Evolutionary conservation across 1,284 basidiomycete species (phyloP).

Genomic region (Pascua guehoae): DNA sequence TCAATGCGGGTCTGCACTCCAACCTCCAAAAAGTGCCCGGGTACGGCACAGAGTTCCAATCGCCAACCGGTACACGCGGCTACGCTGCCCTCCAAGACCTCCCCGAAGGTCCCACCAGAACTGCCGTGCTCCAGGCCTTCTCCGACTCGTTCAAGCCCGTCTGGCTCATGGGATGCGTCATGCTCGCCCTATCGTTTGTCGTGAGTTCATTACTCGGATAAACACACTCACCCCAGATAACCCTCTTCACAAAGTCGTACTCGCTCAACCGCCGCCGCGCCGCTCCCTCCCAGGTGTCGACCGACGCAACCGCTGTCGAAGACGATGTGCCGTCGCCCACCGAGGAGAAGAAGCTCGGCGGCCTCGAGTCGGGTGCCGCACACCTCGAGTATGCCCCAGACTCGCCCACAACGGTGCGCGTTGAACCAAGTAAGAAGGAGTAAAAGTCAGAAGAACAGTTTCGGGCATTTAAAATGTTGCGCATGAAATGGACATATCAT

Average conservation of each 20-base stretch:
- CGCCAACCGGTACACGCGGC: conserved; percentile 28
- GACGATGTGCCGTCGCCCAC: too few relatives aligned
- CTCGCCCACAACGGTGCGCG: too few relatives aligned
- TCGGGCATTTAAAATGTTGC: too few relatives aligned
- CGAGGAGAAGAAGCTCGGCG: too few relatives aligned
- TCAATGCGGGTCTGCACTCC: conserved; percentile 34
- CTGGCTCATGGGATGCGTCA: conserved; percentile 28
- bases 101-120: conserved; percentile 27
- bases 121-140: conserved; percentile 32
- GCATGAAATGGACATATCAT: too few relatives aligned
- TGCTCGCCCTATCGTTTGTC: conserved; percentile 25
- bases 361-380: too few relatives aligned
- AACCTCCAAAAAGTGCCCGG: conserved; percentile 29
- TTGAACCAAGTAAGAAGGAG: too few relatives aligned
- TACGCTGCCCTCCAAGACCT: conserved; percentile 35
- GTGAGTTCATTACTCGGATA: not conserved
- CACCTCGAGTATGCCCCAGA: too few relatives aligned
- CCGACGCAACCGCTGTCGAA: too few relatives aligned
- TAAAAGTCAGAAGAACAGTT: too few relatives aligned
- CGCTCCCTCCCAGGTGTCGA: too few relatives aligned
- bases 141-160: conserved; percentile 26
- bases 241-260: conserved; percentile 25
- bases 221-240: not conserved
- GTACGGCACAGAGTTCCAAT: conserved; percentile 32
- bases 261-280: conserved; percentile 10